Evolutionary conservation across 73 alveolate genomes (phyloP).

Genomic region (Blepharisma stoltei): DNA sequence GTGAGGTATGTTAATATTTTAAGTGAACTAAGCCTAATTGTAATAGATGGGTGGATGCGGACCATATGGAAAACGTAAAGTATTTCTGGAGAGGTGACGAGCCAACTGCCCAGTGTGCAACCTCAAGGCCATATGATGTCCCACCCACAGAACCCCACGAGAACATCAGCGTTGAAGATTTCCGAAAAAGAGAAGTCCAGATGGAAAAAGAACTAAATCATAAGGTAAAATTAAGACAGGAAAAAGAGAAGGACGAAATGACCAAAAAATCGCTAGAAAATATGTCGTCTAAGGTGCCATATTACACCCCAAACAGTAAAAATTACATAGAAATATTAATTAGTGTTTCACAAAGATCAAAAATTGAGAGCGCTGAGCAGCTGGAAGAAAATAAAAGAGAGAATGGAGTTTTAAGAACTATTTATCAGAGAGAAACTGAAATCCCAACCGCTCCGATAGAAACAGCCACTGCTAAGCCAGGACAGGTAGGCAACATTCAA

Average conservation of each 20-base stretch:
- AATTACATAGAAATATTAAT: background rate
- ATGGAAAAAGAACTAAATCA: conserved; percentile 15
- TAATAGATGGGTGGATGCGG: conserved; percentile 15
- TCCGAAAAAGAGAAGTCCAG: background rate
- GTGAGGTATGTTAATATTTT: conserved; percentile 5
- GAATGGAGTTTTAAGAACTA: background rate
- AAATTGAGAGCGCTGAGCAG: background rate
- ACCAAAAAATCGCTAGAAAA: conserved; percentile 4
- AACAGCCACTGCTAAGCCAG: background rate
- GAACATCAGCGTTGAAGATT: background rate
- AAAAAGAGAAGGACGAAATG: conserved; percentile 4
- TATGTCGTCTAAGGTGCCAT: background rate
- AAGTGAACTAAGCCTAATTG: conserved; percentile 18
- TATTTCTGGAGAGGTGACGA: conserved; percentile 26
- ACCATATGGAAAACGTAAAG: background rate
- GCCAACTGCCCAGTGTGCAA: conserved; percentile 4
- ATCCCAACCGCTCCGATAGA: conserved; percentile 11
- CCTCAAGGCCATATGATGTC: conserved; percentile 13
- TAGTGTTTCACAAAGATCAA: background rate
- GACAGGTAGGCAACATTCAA: too few relatives aligned
- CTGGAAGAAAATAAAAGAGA: conserved; percentile 12
- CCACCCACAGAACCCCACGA: conserved; percentile 7
- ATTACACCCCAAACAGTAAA: background rate
- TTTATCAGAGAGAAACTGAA: conserved; percentile 26
- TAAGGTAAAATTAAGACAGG: conserved; percentile 6